Evolutionary conservation across 768 basidiomycete genomes (phyloP).

Genomic region (Suillus tomentosus): DNA sequence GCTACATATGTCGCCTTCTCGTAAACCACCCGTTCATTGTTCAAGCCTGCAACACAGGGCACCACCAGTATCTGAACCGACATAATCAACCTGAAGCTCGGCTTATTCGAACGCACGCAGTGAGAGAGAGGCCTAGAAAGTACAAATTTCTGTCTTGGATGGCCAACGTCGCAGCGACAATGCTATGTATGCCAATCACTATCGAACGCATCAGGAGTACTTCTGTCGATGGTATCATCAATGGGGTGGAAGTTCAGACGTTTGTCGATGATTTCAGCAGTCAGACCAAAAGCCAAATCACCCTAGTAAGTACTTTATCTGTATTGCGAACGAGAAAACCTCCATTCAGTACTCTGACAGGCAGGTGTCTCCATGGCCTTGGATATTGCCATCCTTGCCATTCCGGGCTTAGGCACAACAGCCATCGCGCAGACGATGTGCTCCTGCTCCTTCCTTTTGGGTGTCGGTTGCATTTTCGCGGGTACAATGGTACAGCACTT

Average conservation of each 20-base stretch:
- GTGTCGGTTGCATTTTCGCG: not conserved
- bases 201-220: not conserved
- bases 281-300: not conserved
- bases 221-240: slow-evolving; percentile 2
- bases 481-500: not conserved
- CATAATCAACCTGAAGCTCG: not conserved
- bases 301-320: not conserved
- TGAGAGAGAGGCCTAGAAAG: not conserved
- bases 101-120: not conserved
- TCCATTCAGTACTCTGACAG: not conserved
- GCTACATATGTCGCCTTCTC: not conserved
- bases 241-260: not conserved
- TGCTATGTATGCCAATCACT: not conserved
- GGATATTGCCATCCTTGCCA: not conserved
- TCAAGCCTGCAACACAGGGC: not conserved
- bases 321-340: not conserved
- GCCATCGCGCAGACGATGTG: not conserved
- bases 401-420: not conserved
- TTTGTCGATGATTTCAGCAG: not conserved
- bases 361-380: not conserved
- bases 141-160: not conserved
- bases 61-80: not conserved
- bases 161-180: not conserved
- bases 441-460: not conserved
- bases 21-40: not conserved